Evolutionary conservation across 2,329 filamentous ascomycete species (phyloP).

Genomic region (Orbilia javanica): DNA sequence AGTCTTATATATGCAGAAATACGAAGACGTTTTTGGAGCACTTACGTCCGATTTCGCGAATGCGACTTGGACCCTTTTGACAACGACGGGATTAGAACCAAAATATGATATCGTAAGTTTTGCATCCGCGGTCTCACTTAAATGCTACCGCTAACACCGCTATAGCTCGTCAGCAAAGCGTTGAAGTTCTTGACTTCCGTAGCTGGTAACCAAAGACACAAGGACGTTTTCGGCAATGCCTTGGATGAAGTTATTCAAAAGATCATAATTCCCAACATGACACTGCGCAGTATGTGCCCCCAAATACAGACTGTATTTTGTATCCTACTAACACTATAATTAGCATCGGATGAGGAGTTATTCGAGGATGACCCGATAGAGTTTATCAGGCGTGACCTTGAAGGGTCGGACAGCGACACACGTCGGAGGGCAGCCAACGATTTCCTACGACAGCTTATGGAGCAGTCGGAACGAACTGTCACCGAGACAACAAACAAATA

Average conservation of each 20-base stretch:
- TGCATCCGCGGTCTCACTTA: background rate
- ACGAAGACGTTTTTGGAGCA: slow-evolving; percentile 89
- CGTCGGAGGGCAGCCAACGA: slow-evolving; percentile 91
- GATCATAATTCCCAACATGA: slow-evolving; percentile 93
- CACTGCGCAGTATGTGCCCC: slow-evolving; percentile 71
- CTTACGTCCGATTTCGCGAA: slow-evolving; percentile 87
- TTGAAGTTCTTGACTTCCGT: slow-evolving; percentile 94
- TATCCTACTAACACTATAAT: background rate
- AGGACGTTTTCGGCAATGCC: slow-evolving; percentile 85
- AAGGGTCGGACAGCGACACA: slow-evolving; percentile 96
- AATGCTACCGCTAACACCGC: background rate
- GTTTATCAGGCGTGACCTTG: slow-evolving; percentile 93
- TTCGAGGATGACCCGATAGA: slow-evolving; percentile 99
- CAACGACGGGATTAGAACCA: slow-evolving; percentile 84
- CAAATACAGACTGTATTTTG: background rate
- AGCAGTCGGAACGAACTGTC: slow-evolving; percentile 86
- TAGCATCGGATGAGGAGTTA: slow-evolving; percentile 89
- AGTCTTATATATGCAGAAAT: slow-evolving; percentile 92
- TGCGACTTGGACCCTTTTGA: slow-evolving; percentile 91
- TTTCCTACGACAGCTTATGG: slow-evolving; percentile 88
- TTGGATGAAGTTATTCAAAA: slow-evolving; percentile 92
- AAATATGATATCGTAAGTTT: slow-evolving; percentile 80
- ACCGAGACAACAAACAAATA: slow-evolving; percentile 89
- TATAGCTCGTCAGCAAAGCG: slow-evolving; percentile 84
- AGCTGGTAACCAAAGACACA: slow-evolving; percentile 81